These are phyloP conservation scores for Sphagnurus paluster DNA, from an alignment of 1,284 basidiomycete genomes.

Conservation along the genomic window DNA sequence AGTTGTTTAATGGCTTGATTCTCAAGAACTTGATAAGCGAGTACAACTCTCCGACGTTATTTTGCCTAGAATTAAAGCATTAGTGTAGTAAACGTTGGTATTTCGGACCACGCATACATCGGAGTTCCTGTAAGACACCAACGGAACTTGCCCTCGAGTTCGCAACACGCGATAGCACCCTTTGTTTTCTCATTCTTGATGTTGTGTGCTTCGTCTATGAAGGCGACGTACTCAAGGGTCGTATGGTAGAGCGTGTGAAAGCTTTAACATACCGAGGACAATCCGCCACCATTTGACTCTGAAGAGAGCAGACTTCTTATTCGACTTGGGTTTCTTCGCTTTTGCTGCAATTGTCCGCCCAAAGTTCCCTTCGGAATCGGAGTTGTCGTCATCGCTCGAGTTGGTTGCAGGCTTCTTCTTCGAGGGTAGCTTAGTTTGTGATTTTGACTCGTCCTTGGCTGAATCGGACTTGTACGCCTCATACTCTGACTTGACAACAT, in stretches of 20 bases:
- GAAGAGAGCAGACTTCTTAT: conserved; percentile 72
- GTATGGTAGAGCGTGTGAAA: background rate
- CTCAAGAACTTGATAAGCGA: conserved; percentile 89
- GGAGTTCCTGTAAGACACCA: conserved; percentile 94
- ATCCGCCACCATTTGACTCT: conserved; percentile 83
- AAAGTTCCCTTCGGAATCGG: conserved; percentile 39
- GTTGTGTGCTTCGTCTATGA: conserved; percentile 92
- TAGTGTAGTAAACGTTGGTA: background rate
- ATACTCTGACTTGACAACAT: conserved; percentile 76
- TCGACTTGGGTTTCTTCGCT: conserved; percentile 38
- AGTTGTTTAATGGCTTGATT: conserved; percentile 82
- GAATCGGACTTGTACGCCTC: conserved; percentile 43
- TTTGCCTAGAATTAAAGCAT: conserved; percentile 52
- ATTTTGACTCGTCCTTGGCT: conserved; percentile 57
- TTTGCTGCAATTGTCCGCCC: conserved; percentile 41
- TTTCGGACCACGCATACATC: conserved; percentile 53
- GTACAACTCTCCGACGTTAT: conserved; percentile 88
- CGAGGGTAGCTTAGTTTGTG: conserved; percentile 36
- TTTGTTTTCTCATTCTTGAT: conserved; percentile 94
- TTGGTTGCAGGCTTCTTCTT: conserved; percentile 31
- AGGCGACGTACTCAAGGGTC: background rate
- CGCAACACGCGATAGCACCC: conserved; percentile 79
- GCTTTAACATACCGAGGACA: conserved; percentile 65
- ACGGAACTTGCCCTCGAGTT: conserved; percentile 74
- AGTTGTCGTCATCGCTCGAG: conserved; percentile 39